Conservation (phyloP, 805 yeast species). For the Blastobotrys attinorum region DNA sequence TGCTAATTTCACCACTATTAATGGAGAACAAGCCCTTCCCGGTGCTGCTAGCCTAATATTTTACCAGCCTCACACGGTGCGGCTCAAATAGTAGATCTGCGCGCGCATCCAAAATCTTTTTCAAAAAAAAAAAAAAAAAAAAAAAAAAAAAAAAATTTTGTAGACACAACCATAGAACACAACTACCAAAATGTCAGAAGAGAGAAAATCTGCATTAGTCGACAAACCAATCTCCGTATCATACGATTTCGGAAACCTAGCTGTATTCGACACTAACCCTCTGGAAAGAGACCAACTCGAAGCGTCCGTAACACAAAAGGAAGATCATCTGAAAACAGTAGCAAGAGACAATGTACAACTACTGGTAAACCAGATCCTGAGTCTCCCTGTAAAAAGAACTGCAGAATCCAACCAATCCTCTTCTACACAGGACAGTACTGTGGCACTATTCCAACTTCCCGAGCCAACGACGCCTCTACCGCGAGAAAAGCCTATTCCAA, state of each 20-base stretch:
- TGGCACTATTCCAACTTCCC: slow-evolving; percentile 80
- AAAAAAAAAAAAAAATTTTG: neutral
- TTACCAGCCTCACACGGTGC: no score
- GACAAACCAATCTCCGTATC: slow-evolving; percentile 85
- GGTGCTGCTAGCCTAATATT: no score
- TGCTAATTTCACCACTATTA: no score
- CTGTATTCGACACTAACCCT: slow-evolving; percentile 86
- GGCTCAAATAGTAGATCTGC: no score
- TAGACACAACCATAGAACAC: no score
- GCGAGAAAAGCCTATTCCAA: slow-evolving; percentile 92
- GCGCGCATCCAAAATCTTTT: no score
- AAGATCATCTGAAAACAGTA: slow-evolving; percentile 51
- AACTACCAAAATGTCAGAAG: no score
- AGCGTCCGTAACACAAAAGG: slow-evolving; percentile 47
- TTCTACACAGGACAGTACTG: slow-evolving; percentile 52
- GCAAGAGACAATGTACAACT: slow-evolving; percentile 93
- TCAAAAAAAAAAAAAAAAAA: neutral
- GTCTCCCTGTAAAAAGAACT: slow-evolving; percentile 82
- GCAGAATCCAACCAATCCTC: slow-evolving; percentile 58
- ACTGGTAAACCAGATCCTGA: slow-evolving; percentile 79
- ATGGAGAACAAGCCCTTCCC: no score
- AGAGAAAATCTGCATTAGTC: slow-evolving; percentile 34
- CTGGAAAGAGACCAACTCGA: slow-evolving; percentile 52
- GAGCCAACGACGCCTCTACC: slow-evolving; percentile 77
- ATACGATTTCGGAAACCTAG: slow-evolving; percentile 83